Evolutionary conservation across 1,284 basidiomycete species (phyloP).

Genomic region (Sphaerobolus stellatus): DNA sequence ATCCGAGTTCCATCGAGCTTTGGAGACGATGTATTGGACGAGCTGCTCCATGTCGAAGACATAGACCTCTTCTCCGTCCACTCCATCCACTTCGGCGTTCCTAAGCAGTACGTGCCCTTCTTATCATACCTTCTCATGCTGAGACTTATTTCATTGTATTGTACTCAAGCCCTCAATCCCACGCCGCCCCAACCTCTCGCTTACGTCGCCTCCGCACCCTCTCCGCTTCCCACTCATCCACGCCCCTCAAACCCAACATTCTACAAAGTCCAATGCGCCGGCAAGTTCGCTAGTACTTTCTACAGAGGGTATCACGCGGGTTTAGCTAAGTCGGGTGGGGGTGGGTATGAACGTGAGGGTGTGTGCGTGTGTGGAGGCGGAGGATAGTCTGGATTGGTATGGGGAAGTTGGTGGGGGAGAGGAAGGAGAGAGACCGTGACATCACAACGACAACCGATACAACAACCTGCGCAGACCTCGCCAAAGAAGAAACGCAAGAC

Average conservation of each 20-base stretch:
- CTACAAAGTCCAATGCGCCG: not conserved
- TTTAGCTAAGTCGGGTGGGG: not conserved
- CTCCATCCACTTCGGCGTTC: conserved; percentile 97
- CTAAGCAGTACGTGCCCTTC: conserved; percentile 56
- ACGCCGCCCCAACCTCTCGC: not conserved
- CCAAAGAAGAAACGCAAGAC: too few species aligned
- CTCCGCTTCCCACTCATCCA: not conserved
- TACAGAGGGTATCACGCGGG: not conserved
- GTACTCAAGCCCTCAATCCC: not conserved
- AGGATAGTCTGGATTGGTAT: not conserved
- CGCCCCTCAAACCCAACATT: not conserved
- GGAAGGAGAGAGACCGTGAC: too few species aligned
- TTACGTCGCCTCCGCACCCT: not conserved
- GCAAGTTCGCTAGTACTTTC: not conserved
- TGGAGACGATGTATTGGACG: conserved; percentile 93
- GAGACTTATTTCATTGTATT: not conserved
- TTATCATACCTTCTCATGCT: not conserved
- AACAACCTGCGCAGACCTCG: too few species aligned
- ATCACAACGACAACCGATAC: too few species aligned
- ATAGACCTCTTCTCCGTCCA: conserved; percentile 87
- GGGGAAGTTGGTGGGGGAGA: not conserved
- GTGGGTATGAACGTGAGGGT: not conserved
- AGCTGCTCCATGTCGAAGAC: conserved; percentile 93
- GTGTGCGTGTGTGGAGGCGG: not conserved
- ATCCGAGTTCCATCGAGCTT: conserved; percentile 78